Evolutionary conservation across 192 early-diverging fungal species (phyloP).

Genomic region (Phycomyces nitens): DNA sequence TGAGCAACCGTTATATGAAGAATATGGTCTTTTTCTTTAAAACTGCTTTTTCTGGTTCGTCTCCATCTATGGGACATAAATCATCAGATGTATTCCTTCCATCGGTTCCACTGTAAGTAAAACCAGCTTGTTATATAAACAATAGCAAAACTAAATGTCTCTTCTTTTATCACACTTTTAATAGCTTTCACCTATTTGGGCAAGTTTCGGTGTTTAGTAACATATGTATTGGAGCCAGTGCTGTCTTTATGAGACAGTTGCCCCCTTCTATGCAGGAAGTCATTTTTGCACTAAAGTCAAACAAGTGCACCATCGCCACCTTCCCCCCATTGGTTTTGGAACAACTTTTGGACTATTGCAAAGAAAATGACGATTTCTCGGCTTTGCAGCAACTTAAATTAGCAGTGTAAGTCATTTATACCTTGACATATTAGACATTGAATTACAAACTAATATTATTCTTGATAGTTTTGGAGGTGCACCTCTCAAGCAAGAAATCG

Average conservation of each 20-base stretch:
- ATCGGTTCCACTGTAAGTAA: not conserved
- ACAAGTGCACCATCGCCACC: not conserved
- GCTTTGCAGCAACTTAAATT: not conserved
- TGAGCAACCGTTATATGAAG: not conserved
- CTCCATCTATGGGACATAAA: not conserved
- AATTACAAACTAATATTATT: too few species aligned
- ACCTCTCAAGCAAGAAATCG: not conserved
- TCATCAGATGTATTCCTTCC: not conserved
- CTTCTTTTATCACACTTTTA: too few species aligned
- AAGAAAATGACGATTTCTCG: constrained; percentile 1
- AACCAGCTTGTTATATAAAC: not conserved
- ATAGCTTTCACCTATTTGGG: constrained; percentile 10
- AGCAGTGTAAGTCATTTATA: not conserved
- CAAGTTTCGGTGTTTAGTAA: not conserved
- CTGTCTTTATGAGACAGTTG: not conserved
- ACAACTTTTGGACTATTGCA: not conserved
- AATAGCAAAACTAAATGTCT: not conserved
- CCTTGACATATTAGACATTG: too few species aligned
- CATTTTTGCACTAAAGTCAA: not conserved
- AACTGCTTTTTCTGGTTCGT: not conserved
- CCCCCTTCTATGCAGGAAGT: constrained; percentile 4
- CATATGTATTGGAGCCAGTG: not conserved
- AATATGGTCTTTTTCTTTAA: not conserved
- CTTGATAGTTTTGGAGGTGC: not conserved
- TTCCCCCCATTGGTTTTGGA: not conserved